phyloP scores from a whole-genome alignment of 192 early-diverging fungal species.

The Polychytrium aggregatum region DNA sequence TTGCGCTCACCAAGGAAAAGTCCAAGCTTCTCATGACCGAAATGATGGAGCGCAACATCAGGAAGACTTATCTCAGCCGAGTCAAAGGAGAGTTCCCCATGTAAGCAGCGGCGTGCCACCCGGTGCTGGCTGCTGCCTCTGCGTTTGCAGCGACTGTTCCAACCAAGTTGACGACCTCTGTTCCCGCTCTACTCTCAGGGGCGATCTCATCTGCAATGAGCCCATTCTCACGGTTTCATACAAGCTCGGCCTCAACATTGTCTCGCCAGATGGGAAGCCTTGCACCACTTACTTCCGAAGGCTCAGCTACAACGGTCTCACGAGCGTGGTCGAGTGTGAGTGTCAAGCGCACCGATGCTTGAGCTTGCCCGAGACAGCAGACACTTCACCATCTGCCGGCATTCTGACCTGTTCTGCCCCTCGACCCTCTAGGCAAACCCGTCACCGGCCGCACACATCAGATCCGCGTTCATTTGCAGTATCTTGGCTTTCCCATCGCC shows the following conservation, averaged over 20 bases:
- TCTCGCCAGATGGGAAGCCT: conserved; percentile 66
- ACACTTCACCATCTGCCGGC: no score
- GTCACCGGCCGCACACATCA: conserved; percentile 92
- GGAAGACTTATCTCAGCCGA: conserved; percentile 80
- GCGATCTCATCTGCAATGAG: conserved; percentile 48
- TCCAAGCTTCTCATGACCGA: conserved; percentile 54
- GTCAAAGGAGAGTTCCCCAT: conserved; percentile 82
- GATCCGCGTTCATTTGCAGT: conserved; percentile 93
- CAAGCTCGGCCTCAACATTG: conserved; percentile 82
- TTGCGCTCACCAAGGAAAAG: conserved; percentile 42
- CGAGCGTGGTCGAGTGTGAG: conserved; percentile 66
- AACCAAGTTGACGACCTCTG: conserved; percentile 1
- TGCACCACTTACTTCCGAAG: conserved; percentile 68
- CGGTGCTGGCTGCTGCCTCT: neutral
- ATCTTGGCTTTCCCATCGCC: conserved; percentile 82
- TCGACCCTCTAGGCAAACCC: conserved; percentile 47
- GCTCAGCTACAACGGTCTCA: conserved; percentile 46
- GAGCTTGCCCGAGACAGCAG: neutral
- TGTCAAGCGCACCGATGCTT: neutral
- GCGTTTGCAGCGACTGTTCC: no score
- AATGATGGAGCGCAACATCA: conserved; percentile 54
- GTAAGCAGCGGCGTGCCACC: conserved; percentile 19
- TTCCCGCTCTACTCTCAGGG: no score
- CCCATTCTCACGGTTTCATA: conserved; percentile 75
- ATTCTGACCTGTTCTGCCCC: no score